Evolutionary conservation across 805 yeast species (phyloP), one percentile per base, ranked within the genome.

Genomic region (Ogataea angusta): DNA sequence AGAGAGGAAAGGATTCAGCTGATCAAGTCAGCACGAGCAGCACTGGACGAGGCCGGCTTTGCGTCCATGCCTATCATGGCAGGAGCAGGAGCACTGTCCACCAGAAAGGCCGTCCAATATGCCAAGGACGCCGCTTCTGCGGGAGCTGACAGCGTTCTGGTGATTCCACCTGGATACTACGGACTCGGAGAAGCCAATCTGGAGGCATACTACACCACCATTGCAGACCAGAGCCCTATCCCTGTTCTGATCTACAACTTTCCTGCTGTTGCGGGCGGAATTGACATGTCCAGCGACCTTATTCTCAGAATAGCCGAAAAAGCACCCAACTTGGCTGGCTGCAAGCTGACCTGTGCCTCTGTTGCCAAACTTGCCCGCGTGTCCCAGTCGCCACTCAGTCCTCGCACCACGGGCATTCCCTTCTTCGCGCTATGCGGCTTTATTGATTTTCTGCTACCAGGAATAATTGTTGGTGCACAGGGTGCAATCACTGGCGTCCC

Each of bases 181-280:
- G 69, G 68, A 4, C 48, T 62, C 42, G 54, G 61, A 27, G 51
- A 57, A 31, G 51, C 59, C 23, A 68, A 68, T 0, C 45, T 67
- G 13, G 45, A 55, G 18, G 61, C 57, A 23, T 67, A 59, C 43
- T 66, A 59, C 49, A 34, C 38, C 2, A 42, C 38, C 10, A 59
- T 66, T 29, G 70, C 68, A 15, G 59, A 59, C 26, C 45, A 47
- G 24, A 57, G 68, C 15, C 58, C 54, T 1, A 44, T 67, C 12
- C 72, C 72, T 14, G 49, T 67, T 2, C 42, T 66, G 39, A 57
- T 67, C 27, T 66, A 67, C 42, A 46, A 64, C 26, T 67, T 63
- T 37, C 70, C 70, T 15, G 68, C 67, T 6, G 63, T 59, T n/a
- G 38, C 59, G 27, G 67, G 67, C 31, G 63, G 62, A 22, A 60